Evolutionary conservation across 768 basidiomycete genomes (phyloP).

Genomic region (Trametes cinnabarina): DNA sequence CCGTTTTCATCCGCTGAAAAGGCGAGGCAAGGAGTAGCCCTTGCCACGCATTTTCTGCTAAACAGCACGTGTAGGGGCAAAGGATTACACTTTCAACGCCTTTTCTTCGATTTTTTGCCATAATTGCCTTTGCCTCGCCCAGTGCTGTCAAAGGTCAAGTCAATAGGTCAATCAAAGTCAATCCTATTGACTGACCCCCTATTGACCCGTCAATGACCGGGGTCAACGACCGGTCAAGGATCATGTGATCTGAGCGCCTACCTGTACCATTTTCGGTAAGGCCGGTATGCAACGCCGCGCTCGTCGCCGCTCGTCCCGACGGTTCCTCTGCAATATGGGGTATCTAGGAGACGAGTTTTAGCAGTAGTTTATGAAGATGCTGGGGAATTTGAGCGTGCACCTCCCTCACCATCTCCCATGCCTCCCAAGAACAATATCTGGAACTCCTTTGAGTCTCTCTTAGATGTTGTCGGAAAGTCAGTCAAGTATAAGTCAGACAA

Average conservation of each 20-base stretch:
- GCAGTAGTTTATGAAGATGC: not conserved
- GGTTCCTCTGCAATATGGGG: not conserved
- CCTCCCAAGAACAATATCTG: not conserved
- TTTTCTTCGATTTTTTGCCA: too few species aligned
- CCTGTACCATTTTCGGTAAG: not conserved
- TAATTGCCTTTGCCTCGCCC: too few species aligned
- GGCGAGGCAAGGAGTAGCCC: too few species aligned
- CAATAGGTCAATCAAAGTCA: constrained; percentile 4
- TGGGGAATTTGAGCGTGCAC: not conserved
- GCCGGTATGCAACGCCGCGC: not conserved
- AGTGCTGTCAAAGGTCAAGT: constrained; percentile 3
- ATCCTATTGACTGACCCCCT: not conserved
- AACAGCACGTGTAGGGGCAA: too few species aligned
- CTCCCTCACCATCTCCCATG: not conserved
- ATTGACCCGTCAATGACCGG: not conserved
- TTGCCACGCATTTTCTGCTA: too few species aligned
- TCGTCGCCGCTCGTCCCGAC: too few species aligned
- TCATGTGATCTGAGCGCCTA: not conserved
- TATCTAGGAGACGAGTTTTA: not conserved
- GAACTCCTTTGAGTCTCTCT: not conserved
- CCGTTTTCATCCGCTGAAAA: too few species aligned
- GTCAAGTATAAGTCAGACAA: constrained; percentile 2
- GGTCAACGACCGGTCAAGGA: not conserved
- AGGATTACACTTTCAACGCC: too few species aligned
- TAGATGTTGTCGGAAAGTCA: not conserved